Base-by-base conservation (phyloP, 495 filamentous ascomycete species). In the Penicillium salamii region DNA sequence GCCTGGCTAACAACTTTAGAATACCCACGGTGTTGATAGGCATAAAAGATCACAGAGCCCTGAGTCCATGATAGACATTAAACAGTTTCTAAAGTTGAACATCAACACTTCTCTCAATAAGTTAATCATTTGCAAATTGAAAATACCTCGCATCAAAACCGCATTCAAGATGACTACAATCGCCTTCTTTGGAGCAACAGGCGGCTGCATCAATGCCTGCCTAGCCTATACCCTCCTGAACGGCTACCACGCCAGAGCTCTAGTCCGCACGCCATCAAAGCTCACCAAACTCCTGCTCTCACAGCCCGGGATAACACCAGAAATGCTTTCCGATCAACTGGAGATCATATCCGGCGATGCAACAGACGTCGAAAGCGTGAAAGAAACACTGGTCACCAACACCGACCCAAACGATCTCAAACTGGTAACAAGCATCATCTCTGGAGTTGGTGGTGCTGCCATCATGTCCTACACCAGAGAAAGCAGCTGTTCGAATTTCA, bases 251-350 rank as follows among this genome's bases (percentile, higher is more conserved):
- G 63, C 51, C 17, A 49, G 56, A 39, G 70, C 78, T 13, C 75
- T 82, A 12, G 81, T 71, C 46, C 81, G 85, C 32, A 82, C 73
- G 0, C 81, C 85, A 1, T 49, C 70, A 46, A 86, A 82, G 54
- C 81, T 87, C 46, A 64, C 57, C 48, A 59, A 61, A 14, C 58
- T 71, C 29, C 61, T 76, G 42, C 50, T 65, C 11, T 15, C 39
- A 12, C 61, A 67, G 47, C 57, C 53, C 8, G 68, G 62, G 23
- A 53, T 79, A 37, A 59, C 66, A 15, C 46, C 59, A 15, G 23
- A 47, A 33, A 46, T 58, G 13, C 54, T 76, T 12, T 42, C 58
- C 14, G 39, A 52, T 20, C 70, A 73, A 36, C 71, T 83, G 3
- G 50, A 47, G 32, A 65, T 79, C 46, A 42, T 74, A 19, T 36